Base-by-base conservation (phyloP, 257 asterid species). In the Capsicum rhomboideum region DNA sequence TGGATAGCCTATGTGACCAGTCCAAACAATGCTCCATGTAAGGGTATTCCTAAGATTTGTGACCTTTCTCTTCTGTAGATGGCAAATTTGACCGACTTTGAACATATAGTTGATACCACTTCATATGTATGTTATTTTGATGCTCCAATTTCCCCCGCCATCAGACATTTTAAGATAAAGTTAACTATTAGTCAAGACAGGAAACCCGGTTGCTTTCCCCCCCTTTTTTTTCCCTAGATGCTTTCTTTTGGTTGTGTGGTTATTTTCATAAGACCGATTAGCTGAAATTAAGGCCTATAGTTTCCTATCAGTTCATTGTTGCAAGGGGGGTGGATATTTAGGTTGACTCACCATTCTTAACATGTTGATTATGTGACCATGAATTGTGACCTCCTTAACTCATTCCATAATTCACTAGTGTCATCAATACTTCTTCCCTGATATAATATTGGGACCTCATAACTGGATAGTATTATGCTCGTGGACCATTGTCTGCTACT, bases 1-100 rank as follows among this genome's bases (percentile, higher is more conserved):
- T 84, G 46, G 84, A 72, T 72, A 53, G 84, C 42, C 66, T 16
- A 71, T 50, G 20, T 53, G 10, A 61, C 49, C 85, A 72, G 72
- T 84, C 88, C 82, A 80, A 50, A 77, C 81, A 82, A 6, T 82
- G 80, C 83, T 64, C 83, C 52, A 23, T 52, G 90, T 87, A 88
- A 87, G 90, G 40, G 21, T 28, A 55, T 28, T 26, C 61, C 78
- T 28, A 29, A 79, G 29, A 31, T 68, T 28, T 56, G 56, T 20
- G 66, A 85, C 37, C 29, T 37, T 20, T 75, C 79, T 63, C 55
- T 72, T 59, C 26, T 79, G 46, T 21, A 67, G 67, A 31, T 84
- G 49, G 23, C 20, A 79, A 72, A 79, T 29, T 74, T 63, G 56
- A 59, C 79, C 17, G 56, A 49, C 42, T 16, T n/a, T 66, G n/a